Evolutionary conservation across 225 moss, liverwort and hornwort species (phyloP).

Genomic region (Lunularia cruciata): DNA sequence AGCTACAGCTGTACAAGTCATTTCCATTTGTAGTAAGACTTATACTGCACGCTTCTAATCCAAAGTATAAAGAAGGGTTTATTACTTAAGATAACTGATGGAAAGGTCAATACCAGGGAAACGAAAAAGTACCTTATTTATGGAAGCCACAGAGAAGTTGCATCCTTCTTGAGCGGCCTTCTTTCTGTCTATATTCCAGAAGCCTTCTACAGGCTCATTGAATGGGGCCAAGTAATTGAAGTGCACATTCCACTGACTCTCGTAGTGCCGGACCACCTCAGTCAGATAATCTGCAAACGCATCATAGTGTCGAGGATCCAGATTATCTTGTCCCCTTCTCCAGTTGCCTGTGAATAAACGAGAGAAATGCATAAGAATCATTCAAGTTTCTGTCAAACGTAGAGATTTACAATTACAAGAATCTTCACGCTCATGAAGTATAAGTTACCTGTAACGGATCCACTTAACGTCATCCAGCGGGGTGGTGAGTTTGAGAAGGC

Average conservation of each 20-base stretch:
- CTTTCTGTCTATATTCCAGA: conserved; percentile 86
- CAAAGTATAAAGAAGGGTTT: too few species aligned
- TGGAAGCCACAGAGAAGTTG: conserved; percentile 72
- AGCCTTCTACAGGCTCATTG: conserved; percentile 94
- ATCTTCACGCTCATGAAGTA: too few species aligned
- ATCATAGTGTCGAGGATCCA: conserved; percentile 54
- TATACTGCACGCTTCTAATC: too few species aligned
- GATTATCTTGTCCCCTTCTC: conserved; percentile 71
- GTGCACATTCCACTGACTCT: conserved; percentile 63
- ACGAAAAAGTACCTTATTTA: conserved; percentile 58
- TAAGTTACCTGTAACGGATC: conserved; percentile 83
- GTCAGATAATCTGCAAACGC: conserved; percentile 87
- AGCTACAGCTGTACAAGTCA: too few species aligned
- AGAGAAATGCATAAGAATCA: too few species aligned
- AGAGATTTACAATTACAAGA: too few species aligned
- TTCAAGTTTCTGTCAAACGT: too few species aligned
- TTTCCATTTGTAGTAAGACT: too few species aligned
- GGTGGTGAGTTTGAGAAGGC: conserved; percentile 97
- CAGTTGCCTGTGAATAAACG: conserved; percentile 66
- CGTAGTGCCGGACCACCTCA: conserved; percentile 77
- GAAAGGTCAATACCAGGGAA: neutral
- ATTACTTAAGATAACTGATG: neutral
- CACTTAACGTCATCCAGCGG: conserved; percentile 89
- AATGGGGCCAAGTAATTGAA: conserved; percentile 82
- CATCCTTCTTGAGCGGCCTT: conserved; percentile 97